Evolutionary conservation across 2,329 filamentous ascomycete genomes (phyloP).

Genomic region (Fusarium tricinctum): DNA sequence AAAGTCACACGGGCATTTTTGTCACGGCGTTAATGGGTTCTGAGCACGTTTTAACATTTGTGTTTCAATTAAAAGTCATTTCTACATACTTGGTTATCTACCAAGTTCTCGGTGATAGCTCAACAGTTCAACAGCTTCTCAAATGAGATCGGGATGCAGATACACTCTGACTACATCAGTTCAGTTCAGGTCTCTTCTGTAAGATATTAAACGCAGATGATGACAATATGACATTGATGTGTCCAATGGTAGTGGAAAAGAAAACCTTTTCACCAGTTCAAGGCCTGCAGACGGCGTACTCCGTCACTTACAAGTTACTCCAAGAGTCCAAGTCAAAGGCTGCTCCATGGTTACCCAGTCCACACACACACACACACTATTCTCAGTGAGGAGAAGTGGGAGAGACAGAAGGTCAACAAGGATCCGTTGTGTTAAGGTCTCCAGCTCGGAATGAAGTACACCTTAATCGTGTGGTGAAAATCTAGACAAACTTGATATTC

Average conservation of each 20-base stretch:
- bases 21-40: constrained; percentile 1
- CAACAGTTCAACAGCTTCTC: constrained; percentile 5
- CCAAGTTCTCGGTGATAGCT: neutral
- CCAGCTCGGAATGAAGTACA: constrained; percentile 12
- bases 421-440: constrained; percentile 4
- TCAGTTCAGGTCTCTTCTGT: neutral
- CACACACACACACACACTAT: constrained; percentile 21
- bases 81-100: neutral
- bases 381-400: constrained; percentile 23
- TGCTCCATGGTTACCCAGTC: constrained; percentile 6
- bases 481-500: neutral
- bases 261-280: constrained; percentile 8
- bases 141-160: neutral
- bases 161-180: neutral
- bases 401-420: constrained; percentile 9
- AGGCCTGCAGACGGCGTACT: constrained; percentile 15
- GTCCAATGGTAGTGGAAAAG: neutral
- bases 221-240: neutral
- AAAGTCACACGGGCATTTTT: constrained; percentile 14
- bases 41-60: neutral
- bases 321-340: neutral
- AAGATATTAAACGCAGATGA: neutral
- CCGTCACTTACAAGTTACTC: constrained; percentile 24
- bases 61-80: neutral
- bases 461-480: constrained; percentile 8